These are phyloP conservation scores for Pouteria campechiana DNA, from an alignment of 179 eudicot species.

Conservation along the genomic window DNA sequence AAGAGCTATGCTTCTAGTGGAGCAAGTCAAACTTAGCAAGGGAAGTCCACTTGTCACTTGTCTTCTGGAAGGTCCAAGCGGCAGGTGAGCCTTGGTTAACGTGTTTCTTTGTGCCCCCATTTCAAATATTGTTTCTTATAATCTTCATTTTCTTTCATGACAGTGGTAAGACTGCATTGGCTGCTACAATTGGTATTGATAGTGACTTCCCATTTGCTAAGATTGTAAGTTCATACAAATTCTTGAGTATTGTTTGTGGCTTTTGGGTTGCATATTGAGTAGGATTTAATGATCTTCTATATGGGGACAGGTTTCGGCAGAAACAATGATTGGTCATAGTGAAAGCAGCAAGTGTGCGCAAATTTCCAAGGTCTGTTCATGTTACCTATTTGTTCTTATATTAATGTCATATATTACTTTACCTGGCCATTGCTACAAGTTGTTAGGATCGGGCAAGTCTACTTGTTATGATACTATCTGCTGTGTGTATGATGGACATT, in stretches of 20 bases:
- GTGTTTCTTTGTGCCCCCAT: neutral
- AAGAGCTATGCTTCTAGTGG: slow-evolving; percentile 81
- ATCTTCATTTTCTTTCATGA: slow-evolving; percentile 2
- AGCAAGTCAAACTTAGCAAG: slow-evolving; percentile 90
- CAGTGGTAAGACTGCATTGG: slow-evolving; percentile 99
- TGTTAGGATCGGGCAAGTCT: no score
- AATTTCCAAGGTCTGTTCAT: slow-evolving; percentile 60
- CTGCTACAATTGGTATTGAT: slow-evolving; percentile 89
- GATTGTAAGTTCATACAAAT: slow-evolving; percentile 54
- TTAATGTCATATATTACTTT: no score
- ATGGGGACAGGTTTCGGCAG: slow-evolving; percentile 68
- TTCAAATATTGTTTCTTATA: neutral
- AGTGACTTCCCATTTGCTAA: slow-evolving; percentile 97
- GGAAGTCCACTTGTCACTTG: slow-evolving; percentile 95
- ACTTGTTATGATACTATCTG: no score
- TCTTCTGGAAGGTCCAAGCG: slow-evolving; percentile 94
- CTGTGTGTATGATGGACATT: no score
- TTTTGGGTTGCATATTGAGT: neutral
- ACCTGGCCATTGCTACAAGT: no score
- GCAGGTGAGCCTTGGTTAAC: slow-evolving; percentile 42
- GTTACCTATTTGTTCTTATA: neutral
- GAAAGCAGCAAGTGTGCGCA: slow-evolving; percentile 93
- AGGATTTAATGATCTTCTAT: neutral
- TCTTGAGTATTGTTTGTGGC: slow-evolving; percentile 3
- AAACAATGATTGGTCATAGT: slow-evolving; percentile 93